A percentile compares a stretch with the other conserved stretches of the same genome.
These are phyloP conservation scores for Botrytis cinerea DNA, from an alignment of 2,329 filamentous ascomycete species.

Conservation along the genomic window DNA sequence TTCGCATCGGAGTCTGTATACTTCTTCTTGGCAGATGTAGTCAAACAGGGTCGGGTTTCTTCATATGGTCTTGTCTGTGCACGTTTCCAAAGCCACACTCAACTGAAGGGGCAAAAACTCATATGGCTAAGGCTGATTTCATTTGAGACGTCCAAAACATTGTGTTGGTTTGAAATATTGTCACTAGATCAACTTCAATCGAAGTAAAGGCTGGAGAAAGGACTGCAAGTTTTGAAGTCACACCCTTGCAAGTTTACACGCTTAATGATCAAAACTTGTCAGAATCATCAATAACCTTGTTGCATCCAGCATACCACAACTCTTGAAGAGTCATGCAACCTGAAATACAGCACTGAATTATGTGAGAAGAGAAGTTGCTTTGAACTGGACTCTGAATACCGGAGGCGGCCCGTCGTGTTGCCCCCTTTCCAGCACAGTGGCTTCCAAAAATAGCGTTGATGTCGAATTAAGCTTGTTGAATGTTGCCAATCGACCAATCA, in stretches of 20 bases:
- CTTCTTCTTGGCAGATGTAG: constrained; percentile 16
- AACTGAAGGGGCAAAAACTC: background rate
- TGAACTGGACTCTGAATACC: background rate
- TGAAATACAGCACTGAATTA: background rate
- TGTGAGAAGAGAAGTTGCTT: background rate
- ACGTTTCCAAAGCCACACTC: constrained; percentile 22
- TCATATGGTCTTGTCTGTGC: constrained; percentile 20
- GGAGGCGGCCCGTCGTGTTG: background rate
- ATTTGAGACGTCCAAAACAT: constrained; percentile 12
- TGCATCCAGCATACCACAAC: background rate
- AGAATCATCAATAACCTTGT: background rate
- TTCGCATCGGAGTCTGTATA: constrained; percentile 10
- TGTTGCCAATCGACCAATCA: background rate
- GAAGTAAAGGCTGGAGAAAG: background rate
- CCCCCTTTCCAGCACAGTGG: background rate
- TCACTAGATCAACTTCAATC: constrained; percentile 10
- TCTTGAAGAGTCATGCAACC: background rate
- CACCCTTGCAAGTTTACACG: background rate
- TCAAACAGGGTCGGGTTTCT: constrained; percentile 24
- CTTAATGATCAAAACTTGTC: background rate
- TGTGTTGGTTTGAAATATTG: constrained; percentile 7
- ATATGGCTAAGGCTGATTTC: background rate
- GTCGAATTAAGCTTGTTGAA: constrained; percentile 8
- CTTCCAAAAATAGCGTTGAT: background rate
- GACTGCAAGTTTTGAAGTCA: background rate